Conservation (phyloP, 306 rosid genomes). For the Mucuna pruriens region DNA sequence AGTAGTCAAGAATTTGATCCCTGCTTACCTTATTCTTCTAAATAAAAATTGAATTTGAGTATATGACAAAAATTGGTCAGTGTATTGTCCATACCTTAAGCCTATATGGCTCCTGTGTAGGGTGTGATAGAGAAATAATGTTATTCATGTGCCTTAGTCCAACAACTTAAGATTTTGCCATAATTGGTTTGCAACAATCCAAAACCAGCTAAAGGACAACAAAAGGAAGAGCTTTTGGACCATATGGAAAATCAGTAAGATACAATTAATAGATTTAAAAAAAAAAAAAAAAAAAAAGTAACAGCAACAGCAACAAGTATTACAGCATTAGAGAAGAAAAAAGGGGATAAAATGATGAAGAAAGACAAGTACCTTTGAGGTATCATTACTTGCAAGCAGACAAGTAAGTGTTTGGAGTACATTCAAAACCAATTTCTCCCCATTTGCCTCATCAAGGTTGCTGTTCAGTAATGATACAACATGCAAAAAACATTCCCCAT, state of each 20-base stretch:
- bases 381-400: conserved; percentile 84
- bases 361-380: conserved; percentile 73
- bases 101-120: neutral
- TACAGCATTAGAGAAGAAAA: neutral
- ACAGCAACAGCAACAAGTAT: neutral
- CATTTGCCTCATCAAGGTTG: conserved; percentile 63
- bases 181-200: neutral
- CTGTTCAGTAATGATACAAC: conserved; percentile 91
- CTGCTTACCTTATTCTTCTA: neutral
- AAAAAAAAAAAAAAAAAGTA: neutral
- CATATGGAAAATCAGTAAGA: conserved; percentile 20
- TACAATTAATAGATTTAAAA: neutral
- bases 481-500: conserved; percentile 97
- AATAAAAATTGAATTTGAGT: neutral
- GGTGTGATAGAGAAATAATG: neutral
- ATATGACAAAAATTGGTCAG: neutral
- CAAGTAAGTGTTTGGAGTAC: conserved; percentile 91
- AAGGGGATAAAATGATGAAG: neutral
- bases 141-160: neutral
- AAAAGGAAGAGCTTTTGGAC: neutral
- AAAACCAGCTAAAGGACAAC: conserved; percentile 22
- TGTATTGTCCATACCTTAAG: neutral
- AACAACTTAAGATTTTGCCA: neutral
- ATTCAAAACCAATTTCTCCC: conserved; percentile 82
- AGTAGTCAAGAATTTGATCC: neutral